Conservation (phyloP, 208 protist genomes). For the Vickermania spadyakhi region DNA sequence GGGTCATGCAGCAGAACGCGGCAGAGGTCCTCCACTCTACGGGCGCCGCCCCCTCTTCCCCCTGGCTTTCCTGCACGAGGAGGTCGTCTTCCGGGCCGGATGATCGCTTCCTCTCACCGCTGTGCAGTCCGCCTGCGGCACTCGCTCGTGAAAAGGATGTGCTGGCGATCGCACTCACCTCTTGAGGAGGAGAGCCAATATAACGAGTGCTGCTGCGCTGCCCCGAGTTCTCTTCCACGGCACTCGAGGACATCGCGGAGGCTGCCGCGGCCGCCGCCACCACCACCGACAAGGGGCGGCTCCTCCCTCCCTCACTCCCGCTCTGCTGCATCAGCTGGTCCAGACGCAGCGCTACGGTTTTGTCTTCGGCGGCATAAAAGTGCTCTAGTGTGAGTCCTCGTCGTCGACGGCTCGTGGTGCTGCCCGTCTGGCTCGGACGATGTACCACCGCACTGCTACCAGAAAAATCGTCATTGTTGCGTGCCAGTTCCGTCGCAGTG, state of each 20-base stretch:
- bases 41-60: too few relatives aligned
- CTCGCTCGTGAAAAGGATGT: too few relatives aligned
- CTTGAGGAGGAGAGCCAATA: too few relatives aligned
- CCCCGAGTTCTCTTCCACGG: neutral
- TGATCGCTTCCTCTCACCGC: too few relatives aligned
- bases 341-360: neutral
- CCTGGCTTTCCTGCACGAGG: too few relatives aligned
- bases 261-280: neutral
- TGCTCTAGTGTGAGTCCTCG: neutral
- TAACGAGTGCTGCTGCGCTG: neutral
- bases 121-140: too few relatives aligned
- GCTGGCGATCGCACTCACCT: too few relatives aligned
- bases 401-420: neutral
- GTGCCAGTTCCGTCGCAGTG: neutral
- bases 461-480: neutral
- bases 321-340: neutral
- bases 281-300: neutral
- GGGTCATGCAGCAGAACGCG: neutral
- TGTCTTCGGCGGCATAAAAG: neutral
- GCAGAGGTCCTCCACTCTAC: too few relatives aligned
- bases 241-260: neutral
- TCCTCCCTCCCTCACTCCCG: neutral
- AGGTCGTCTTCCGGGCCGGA: too few relatives aligned
- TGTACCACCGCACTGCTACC: neutral
- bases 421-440: neutral